These are phyloP conservation scores for Gossypium aridum DNA, from an alignment of 441 rosid genomes.

Conservation along the genomic window DNA sequence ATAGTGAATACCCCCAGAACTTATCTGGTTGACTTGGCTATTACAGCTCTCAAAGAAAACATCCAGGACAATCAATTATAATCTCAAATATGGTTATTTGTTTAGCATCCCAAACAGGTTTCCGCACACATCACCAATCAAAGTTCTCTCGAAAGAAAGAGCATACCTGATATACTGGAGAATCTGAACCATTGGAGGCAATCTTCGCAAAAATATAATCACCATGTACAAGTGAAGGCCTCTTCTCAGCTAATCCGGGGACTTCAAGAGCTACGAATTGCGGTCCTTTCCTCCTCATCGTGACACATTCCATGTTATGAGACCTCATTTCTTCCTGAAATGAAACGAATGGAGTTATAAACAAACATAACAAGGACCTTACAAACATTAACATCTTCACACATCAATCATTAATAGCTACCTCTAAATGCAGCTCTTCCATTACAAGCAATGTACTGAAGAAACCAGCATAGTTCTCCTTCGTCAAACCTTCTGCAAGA, in stretches of 20 bases:
- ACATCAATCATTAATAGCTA: slow-evolving; percentile 12
- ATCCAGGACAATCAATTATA: background rate
- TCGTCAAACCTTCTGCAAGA: slow-evolving; percentile 24
- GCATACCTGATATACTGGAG: slow-evolving; percentile 29
- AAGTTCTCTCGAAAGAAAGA: slow-evolving; percentile 7
- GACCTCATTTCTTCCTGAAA: slow-evolving; percentile 47
- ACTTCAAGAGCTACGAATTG: slow-evolving; percentile 36
- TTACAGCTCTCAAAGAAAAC: background rate
- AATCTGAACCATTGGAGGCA: slow-evolving; percentile 13
- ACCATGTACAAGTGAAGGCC: slow-evolving; percentile 63
- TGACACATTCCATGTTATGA: slow-evolving; percentile 39
- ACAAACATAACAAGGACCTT: background rate
- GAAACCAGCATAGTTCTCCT: slow-evolving; percentile 34
- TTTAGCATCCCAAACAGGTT: background rate
- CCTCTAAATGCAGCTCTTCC: slow-evolving; percentile 66
- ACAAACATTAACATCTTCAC: background rate
- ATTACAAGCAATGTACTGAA: slow-evolving; percentile 44
- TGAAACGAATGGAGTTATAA: slow-evolving; percentile 6
- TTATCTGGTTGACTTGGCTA: background rate
- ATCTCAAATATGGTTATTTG: slow-evolving; percentile 3
- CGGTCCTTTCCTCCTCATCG: slow-evolving; percentile 34
- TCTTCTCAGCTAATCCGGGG: slow-evolving; percentile 60
- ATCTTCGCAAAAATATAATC: slow-evolving; percentile 38
- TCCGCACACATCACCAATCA: background rate
- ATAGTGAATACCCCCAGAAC: background rate